Conservation (phyloP, 2,329 filamentous ascomycete genomes). For the Fusarium falciforme region DNA sequence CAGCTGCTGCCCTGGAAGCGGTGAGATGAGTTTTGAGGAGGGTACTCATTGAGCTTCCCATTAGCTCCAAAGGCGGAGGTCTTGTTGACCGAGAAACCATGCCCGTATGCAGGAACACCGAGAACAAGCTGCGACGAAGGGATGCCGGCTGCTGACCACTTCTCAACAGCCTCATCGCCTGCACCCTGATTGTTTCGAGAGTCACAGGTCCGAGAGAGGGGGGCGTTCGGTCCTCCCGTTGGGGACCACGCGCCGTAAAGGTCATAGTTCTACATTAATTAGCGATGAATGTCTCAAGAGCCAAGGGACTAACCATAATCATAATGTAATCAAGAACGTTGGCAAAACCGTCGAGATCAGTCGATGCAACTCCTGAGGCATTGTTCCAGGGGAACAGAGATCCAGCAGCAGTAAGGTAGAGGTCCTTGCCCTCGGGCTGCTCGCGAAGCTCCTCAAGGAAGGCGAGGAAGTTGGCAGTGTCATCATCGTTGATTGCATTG, state of each 20-base stretch:
- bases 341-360: constrained; percentile 28
- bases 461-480: constrained; percentile 33
- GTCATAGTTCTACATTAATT: constrained; percentile 26
- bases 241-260: constrained; percentile 32
- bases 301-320: constrained; percentile 23
- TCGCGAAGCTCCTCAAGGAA: constrained; percentile 34
- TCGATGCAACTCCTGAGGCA: constrained; percentile 14
- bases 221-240: constrained; percentile 28
- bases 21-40: constrained; percentile 28
- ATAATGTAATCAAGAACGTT: constrained; percentile 36
- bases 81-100: constrained; percentile 34
- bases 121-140: constrained; percentile 32
- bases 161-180: constrained; percentile 9
- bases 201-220: constrained; percentile 22
- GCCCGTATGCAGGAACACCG: constrained; percentile 28
- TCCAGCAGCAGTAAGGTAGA: constrained; percentile 31
- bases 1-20: constrained; percentile 40
- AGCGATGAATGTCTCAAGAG: rapidly evolving
- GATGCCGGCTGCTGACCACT: constrained; percentile 31
- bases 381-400: constrained; percentile 37
- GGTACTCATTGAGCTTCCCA: constrained; percentile 24
- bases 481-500: constrained; percentile 33
- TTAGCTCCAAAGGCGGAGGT: constrained; percentile 12
- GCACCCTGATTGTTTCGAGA: constrained; percentile 32
- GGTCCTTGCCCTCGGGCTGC: constrained; percentile 21